phyloP scores from a whole-genome alignment of 306 rosid genomes.

The Sicyos baderoa region DNA sequence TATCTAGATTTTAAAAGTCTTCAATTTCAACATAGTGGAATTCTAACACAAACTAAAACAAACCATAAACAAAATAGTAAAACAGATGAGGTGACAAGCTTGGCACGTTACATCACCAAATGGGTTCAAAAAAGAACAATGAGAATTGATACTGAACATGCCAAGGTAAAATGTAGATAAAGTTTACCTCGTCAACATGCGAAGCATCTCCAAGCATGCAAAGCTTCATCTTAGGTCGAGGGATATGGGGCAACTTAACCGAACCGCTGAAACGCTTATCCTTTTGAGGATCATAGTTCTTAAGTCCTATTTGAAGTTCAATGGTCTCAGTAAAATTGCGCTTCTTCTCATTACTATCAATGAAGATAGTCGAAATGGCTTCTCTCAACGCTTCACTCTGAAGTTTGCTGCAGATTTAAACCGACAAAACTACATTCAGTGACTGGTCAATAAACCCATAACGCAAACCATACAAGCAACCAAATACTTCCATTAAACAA shows the following conservation, averaged over 20 bases:
- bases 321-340: slow-evolving; percentile 67
- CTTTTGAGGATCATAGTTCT: slow-evolving; percentile 81
- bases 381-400: slow-evolving; percentile 70
- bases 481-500: neutral
- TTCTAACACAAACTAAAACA: too few relatives aligned
- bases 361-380: slow-evolving; percentile 41
- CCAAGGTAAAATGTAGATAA: too few relatives aligned
- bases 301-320: slow-evolving; percentile 76
- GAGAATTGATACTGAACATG: too few relatives aligned
- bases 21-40: too few relatives aligned
- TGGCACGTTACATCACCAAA: too few relatives aligned
- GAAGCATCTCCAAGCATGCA: slow-evolving; percentile 96
- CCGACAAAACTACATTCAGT: neutral
- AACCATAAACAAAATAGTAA: too few relatives aligned
- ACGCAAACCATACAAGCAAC: neutral
- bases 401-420: slow-evolving; percentile 51
- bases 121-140: neutral
- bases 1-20: too few relatives aligned
- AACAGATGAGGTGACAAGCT: too few relatives aligned
- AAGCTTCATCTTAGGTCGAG: slow-evolving; percentile 80
- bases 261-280: slow-evolving; percentile 86
- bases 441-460: neutral
- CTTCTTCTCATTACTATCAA: slow-evolving; percentile 45
- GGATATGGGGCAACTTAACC: slow-evolving; percentile 74
- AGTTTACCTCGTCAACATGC: slow-evolving; percentile 84